Percentiles rank a stretch among this genome's conserved stretches.
Conservation (phyloP, 1,139 yeast genomes). For the Protomyces inundatus region DNA sequence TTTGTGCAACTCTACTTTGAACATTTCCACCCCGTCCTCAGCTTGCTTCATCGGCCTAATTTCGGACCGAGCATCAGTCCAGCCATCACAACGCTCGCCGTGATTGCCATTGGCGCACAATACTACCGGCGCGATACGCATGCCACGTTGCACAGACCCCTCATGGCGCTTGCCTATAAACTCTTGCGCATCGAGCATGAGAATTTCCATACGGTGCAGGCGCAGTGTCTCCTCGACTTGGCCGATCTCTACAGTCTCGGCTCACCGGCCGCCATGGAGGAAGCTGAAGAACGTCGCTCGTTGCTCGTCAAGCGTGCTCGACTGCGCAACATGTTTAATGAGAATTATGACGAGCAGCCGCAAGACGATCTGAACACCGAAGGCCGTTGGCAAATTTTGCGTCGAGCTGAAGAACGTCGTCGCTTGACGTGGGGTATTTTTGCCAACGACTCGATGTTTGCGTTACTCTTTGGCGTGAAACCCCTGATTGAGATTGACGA, state of each 20-base stretch:
- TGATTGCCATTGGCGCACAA: conserved; percentile 16
- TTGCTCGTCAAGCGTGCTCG: conserved; percentile 6
- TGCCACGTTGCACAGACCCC: not conserved
- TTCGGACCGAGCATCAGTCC: conserved; percentile 8
- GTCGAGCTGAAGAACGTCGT: conserved; percentile 21
- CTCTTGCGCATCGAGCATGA: conserved; percentile 13
- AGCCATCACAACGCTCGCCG: conserved; percentile 9
- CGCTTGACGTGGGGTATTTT: conserved; percentile 21
- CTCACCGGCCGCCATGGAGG: conserved; percentile 9
- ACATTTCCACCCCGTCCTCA: conserved; percentile 3
- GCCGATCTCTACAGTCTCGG: conserved; percentile 17
- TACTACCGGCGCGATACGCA: conserved; percentile 1
- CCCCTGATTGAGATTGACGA: conserved; percentile 12
- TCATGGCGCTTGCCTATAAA: conserved; percentile 5
- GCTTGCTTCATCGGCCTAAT: conserved; percentile 11
- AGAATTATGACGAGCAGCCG: conserved; percentile 23
- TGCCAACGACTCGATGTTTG: conserved; percentile 10
- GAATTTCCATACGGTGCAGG: conserved; percentile 15
- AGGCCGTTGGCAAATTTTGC: conserved; percentile 22
- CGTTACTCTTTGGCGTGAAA: conserved; percentile 10
- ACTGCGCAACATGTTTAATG: conserved; percentile 7
- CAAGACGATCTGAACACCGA: conserved; percentile 15
- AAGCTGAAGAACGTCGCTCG: conserved; percentile 18
- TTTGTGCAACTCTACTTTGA: conserved; percentile 21
- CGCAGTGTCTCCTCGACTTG: conserved; percentile 13